A percentile compares a stretch with the other conserved stretches of the same genome.
Evolutionary conservation across 257 asterid genomes (phyloP).

Genomic region (Nicotiana tabacum): DNA sequence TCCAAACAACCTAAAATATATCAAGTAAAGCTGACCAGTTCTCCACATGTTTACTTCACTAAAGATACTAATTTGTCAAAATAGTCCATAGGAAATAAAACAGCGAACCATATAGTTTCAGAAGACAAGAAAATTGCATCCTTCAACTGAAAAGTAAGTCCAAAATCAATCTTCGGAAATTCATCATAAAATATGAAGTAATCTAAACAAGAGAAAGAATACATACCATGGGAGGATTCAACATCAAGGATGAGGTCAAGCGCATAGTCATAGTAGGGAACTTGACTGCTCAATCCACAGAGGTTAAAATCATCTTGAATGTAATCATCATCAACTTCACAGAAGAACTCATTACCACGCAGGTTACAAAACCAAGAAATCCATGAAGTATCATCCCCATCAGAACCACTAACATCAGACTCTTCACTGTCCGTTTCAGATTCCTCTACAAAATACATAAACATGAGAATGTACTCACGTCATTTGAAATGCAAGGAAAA

Average conservation of each 20-base stretch:
- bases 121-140: background rate
- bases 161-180: background rate
- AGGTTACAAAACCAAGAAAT: constrained; percentile 98
- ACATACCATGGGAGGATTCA: constrained; percentile 88
- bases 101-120: background rate
- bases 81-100: background rate
- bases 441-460: constrained; percentile 56
- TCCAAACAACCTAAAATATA: background rate
- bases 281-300: constrained; percentile 95
- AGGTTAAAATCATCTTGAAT: constrained; percentile 96
- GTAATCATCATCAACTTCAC: constrained; percentile 97
- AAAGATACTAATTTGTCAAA: background rate
- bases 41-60: background rate
- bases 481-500: background rate
- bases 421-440: constrained; percentile 96
- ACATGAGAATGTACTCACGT: constrained; percentile 8
- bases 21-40: background rate
- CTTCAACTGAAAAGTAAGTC: constrained; percentile 1
- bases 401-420: constrained; percentile 95
- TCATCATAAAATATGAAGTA: background rate
- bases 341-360: constrained; percentile 94
- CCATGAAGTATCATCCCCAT: constrained; percentile 98
- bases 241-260: constrained; percentile 94
- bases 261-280: constrained; percentile 93
- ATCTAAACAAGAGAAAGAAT: constrained; percentile 10